Percentiles rank a stretch among this genome's conserved stretches.
phyloP scores from a whole-genome alignment of 176 grass and related monocot species.

The Pharus latifolius region DNA sequence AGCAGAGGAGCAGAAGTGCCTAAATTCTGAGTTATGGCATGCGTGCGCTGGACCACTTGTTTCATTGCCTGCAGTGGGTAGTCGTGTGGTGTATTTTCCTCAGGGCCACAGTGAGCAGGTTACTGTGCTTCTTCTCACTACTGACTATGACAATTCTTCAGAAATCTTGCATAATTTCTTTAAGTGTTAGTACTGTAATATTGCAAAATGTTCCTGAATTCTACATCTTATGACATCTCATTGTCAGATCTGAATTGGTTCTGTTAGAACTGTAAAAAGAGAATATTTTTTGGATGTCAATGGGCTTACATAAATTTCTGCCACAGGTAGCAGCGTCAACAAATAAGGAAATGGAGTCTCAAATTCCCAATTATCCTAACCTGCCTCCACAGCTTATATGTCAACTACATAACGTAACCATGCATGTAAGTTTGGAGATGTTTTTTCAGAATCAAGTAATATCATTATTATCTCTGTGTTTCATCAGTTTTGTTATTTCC shows the following conservation, averaged over 20 bases:
- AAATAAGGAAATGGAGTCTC: conserved; percentile 89
- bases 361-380: conserved; percentile 87
- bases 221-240: neutral
- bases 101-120: conserved; percentile 91
- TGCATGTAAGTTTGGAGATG: conserved; percentile 70
- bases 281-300: neutral
- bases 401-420: conserved; percentile 93
- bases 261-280: neutral
- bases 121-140: conserved; percentile 12
- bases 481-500: conserved; percentile 10
- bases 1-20: conserved; percentile 50
- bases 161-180: neutral
- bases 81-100: conserved; percentile 75
- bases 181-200: neutral
- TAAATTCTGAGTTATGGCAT: conserved; percentile 89
- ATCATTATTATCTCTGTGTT: neutral
- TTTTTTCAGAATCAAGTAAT: neutral
- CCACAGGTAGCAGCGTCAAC: conserved; percentile 79
- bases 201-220: conserved; percentile 16
- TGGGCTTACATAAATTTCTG: conserved; percentile 3
- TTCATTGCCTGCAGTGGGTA: conserved; percentile 50
- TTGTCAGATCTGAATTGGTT: conserved; percentile 2
- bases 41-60: conserved; percentile 78
- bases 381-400: conserved; percentile 86
- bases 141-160: neutral